A percentile compares a stretch with the other conserved stretches of the same genome.
These are phyloP conservation scores for Penicillium sp. DNA, from an alignment of 2,329 filamentous ascomycete genomes.

Conservation along the genomic window DNA sequence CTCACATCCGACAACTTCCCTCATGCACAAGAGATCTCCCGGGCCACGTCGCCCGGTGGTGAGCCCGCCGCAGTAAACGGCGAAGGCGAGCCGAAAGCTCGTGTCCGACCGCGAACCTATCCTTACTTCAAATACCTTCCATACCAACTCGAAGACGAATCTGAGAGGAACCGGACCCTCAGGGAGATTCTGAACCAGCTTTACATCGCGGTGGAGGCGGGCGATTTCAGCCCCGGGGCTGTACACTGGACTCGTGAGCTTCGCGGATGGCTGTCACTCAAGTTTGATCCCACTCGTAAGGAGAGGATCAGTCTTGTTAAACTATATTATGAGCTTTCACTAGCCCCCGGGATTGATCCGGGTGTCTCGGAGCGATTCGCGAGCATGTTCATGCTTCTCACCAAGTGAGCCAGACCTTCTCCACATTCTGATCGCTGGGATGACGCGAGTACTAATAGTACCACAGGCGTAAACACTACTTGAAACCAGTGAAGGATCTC, in stretches of 20 bases:
- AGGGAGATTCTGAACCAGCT: slow-evolving; percentile 88
- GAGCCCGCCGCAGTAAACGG: slow-evolving; percentile 50
- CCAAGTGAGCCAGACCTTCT: slow-evolving; percentile 64
- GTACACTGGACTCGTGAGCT: slow-evolving; percentile 97
- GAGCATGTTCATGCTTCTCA: slow-evolving; percentile 92
- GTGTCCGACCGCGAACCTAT: slow-evolving; percentile 77
- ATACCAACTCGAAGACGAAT: slow-evolving; percentile 78
- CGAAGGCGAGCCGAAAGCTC: slow-evolving; percentile 61
- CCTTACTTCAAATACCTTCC: slow-evolving; percentile 89
- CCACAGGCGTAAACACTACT: slow-evolving; percentile 84
- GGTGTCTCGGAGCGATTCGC: slow-evolving; percentile 83
- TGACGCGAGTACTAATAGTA: slow-evolving; percentile 19
- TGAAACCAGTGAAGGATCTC: slow-evolving; percentile 87
- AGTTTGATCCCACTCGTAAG: slow-evolving; percentile 90
- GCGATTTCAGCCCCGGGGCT: slow-evolving; percentile 90
- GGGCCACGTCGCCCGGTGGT: slow-evolving; percentile 77
- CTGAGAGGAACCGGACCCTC: slow-evolving; percentile 72
- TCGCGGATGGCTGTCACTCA: slow-evolving; percentile 89
- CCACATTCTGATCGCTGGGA: background rate
- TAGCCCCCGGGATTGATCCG: slow-evolving; percentile 84
- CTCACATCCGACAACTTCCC: slow-evolving; percentile 40
- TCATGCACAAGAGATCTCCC: slow-evolving; percentile 67
- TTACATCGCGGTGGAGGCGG: slow-evolving; percentile 84
- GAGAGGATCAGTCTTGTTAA: slow-evolving; percentile 79
- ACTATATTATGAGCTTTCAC: slow-evolving; percentile 88